Percentiles rank a stretch among this genome's conserved stretches.
These are phyloP conservation scores for Alternaria postmessia DNA, from an alignment of 2,329 filamentous ascomycete genomes.

Conservation along the genomic window DNA sequence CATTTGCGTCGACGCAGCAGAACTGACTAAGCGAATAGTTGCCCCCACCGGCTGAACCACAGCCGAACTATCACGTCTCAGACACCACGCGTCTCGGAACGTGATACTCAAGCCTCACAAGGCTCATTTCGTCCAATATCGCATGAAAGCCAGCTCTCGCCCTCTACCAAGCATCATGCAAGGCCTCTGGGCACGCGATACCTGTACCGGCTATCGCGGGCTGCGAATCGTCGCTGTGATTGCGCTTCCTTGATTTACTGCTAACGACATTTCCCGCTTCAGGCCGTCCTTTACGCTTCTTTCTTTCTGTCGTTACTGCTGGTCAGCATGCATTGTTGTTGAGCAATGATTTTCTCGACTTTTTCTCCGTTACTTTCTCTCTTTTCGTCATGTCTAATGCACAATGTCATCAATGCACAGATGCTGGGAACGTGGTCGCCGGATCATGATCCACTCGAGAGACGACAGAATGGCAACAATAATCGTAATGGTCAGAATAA, in stretches of 20 bases:
- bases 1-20: not conserved
- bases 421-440: conserved; percentile 38
- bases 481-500: conserved; percentile 30
- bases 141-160: conserved; percentile 10
- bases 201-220: conserved; percentile 6
- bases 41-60: conserved; percentile 4
- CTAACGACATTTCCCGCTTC: conserved; percentile 1
- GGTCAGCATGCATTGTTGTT: conserved; percentile 41
- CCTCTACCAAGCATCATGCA: conserved; percentile 15
- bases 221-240: conserved; percentile 2
- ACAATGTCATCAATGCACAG: conserved; percentile 30
- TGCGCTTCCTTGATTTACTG: conserved; percentile 9
- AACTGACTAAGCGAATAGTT: not conserved
- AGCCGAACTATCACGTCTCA: conserved; percentile 21
- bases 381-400: conserved; percentile 30
- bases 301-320: conserved; percentile 23
- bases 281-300: conserved; percentile 1
- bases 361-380: conserved; percentile 23
- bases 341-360: conserved; percentile 37
- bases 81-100: conserved; percentile 28
- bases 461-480: conserved; percentile 32
- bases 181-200: conserved; percentile 1
- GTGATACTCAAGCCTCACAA: conserved; percentile 1
- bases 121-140: not conserved
- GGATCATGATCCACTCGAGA: conserved; percentile 8